Evolutionary conservation across 202 grass and related monocot genomes (phyloP).

Genomic region (Bolboschoenoplectus hybrid): DNA sequence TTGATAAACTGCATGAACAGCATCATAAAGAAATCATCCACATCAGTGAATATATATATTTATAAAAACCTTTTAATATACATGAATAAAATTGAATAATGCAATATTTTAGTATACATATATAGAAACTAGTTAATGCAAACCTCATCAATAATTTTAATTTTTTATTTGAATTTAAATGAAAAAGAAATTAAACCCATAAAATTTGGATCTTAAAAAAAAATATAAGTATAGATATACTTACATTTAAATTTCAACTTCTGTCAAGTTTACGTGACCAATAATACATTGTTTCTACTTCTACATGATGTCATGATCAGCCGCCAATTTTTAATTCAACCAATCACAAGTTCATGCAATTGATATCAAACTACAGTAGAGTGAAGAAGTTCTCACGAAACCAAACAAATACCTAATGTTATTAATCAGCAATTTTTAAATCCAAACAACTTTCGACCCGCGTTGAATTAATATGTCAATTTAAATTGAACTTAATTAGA

Average conservation of each 20-base stretch:
- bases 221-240: too few species aligned
- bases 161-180: background rate
- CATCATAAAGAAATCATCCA: background rate
- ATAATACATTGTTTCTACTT: background rate
- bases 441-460: background rate
- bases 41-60: background rate
- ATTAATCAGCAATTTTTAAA: constrained; percentile 17
- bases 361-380: background rate
- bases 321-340: background rate
- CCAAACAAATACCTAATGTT: background rate
- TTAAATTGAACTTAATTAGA: background rate
- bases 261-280: background rate
- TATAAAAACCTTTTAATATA: too few species aligned
- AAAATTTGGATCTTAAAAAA: too few species aligned
- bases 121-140: too few species aligned
- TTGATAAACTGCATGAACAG: background rate
- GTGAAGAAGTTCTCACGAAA: constrained; percentile 25
- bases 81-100: too few species aligned
- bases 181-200: too few species aligned
- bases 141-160: background rate
- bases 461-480: constrained; percentile 15
- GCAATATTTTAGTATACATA: too few species aligned
- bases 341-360: constrained; percentile 1
- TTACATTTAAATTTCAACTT: background rate
- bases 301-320: constrained; percentile 9